Conservation (phyloP, 2,329 filamentous ascomycete genomes). For the Tolypocladium ovalisporum region DNA sequence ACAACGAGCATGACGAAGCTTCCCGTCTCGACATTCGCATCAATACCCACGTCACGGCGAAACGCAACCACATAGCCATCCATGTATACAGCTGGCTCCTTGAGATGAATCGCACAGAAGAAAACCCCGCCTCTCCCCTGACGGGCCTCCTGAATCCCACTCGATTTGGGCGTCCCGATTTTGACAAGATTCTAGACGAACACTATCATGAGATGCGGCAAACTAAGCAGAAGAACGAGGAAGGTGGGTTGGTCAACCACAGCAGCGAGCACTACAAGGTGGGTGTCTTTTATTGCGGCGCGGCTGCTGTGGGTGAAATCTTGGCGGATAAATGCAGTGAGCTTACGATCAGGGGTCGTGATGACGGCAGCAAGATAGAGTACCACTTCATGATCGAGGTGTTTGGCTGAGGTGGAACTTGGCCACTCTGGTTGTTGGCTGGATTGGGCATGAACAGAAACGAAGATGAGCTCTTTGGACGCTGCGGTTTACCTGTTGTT, state of each 20-base stretch:
- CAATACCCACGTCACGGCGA: conserved; percentile 45
- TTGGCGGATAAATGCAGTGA: conserved; percentile 41
- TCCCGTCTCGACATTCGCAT: conserved; percentile 41
- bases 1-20: conserved; percentile 22
- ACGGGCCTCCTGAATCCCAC: conserved; percentile 43
- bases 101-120: conserved; percentile 41
- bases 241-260: not conserved
- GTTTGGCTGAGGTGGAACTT: conserved; percentile 28
- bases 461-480: too few relatives aligned
- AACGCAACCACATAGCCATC: conserved; percentile 38
- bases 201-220: conserved; percentile 43
- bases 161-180: conserved; percentile 43
- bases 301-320: conserved; percentile 42
- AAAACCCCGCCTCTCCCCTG: conserved; percentile 38
- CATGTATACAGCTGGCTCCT: conserved; percentile 46
- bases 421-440: not conserved
- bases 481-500: not conserved
- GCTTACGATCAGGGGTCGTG: conserved; percentile 36
- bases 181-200: conserved; percentile 37
- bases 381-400: conserved; percentile 50
- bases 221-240: conserved; percentile 12
- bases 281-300: conserved; percentile 46
- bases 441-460: not conserved
- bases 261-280: conserved; percentile 27
- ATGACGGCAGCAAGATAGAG: conserved; percentile 40